Conservation (phyloP, 345 rosid genomes). For the Lenwebbia sp. region DNA sequence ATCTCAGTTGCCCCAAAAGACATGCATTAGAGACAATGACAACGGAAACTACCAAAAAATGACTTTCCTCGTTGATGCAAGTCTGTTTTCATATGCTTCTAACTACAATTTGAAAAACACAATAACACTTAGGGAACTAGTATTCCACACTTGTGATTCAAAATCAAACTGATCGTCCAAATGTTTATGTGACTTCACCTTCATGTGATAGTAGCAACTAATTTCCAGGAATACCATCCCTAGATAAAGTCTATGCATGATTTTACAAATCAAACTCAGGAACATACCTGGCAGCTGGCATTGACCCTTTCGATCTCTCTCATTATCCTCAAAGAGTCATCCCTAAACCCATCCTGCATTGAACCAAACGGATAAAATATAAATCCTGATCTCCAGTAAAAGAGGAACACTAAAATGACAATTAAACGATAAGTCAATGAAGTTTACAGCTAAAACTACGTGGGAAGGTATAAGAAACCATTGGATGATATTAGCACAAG, state of each 20-base stretch:
- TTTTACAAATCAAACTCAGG: background rate
- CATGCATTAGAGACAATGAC: background rate
- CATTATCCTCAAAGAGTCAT: conserved; percentile 85
- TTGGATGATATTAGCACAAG: background rate
- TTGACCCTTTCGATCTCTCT: conserved; percentile 55
- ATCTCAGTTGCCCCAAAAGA: background rate
- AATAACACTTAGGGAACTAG: background rate
- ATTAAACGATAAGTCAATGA: background rate
- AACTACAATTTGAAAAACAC: background rate
- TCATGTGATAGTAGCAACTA: background rate
- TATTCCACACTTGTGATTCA: background rate
- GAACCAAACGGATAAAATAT: background rate
- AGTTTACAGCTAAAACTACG: background rate
- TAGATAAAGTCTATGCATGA: background rate
- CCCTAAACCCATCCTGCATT: conserved; percentile 87
- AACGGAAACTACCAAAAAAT: background rate
- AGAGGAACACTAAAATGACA: background rate
- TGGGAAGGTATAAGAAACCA: background rate
- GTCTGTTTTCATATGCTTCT: background rate
- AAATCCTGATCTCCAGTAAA: background rate
- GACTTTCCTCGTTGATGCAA: background rate
- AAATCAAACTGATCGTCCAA: background rate
- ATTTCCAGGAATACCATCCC: background rate
- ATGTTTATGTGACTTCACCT: background rate
- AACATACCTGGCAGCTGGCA: conserved; percentile 62